These are phyloP conservation scores for Chalciporus sphaerocephalus DNA, from an alignment of 768 basidiomycete genomes.

Conservation along the genomic window DNA sequence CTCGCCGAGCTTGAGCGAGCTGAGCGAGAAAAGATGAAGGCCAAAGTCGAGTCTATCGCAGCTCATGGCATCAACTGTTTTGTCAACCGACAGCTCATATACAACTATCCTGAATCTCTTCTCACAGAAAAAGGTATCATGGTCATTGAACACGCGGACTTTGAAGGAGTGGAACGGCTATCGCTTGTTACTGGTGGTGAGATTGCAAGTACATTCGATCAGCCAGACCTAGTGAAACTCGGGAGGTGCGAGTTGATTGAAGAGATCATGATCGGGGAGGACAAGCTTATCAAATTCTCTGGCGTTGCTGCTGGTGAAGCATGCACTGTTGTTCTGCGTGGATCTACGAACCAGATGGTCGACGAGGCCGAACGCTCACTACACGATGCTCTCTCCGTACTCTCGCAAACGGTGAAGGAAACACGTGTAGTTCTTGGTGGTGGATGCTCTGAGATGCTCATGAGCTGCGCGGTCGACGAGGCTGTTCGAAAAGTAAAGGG, in stretches of 20 bases:
- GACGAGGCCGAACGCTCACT: slow-evolving; percentile 98
- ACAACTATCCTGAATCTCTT: slow-evolving; percentile 97
- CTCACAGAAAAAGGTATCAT: slow-evolving; percentile 94
- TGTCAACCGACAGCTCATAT: slow-evolving; percentile 96
- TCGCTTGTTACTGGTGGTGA: slow-evolving; percentile 97
- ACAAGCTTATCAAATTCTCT: slow-evolving; percentile 99
- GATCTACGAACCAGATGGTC: slow-evolving; percentile 97
- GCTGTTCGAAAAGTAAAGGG: slow-evolving; percentile 79
- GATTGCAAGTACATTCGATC: slow-evolving; percentile 92
- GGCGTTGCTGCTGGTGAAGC: slow-evolving; percentile 97
- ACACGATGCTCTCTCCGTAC: slow-evolving; percentile 94
- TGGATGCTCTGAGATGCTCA: slow-evolving; percentile 97
- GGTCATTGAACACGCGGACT: slow-evolving; percentile 97
- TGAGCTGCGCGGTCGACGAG: slow-evolving; percentile 93
- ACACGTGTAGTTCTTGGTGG: slow-evolving; percentile 92
- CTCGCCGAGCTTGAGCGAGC: slow-evolving; percentile 97
- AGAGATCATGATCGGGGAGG: slow-evolving; percentile 99
- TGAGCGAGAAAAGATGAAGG: slow-evolving; percentile 98
- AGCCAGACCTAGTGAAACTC: slow-evolving; percentile 87
- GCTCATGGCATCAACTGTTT: slow-evolving; percentile 95
- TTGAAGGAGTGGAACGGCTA: slow-evolving; percentile 95
- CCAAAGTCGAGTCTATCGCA: slow-evolving; percentile 92
- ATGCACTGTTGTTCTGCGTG: slow-evolving; percentile 95
- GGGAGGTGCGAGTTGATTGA: slow-evolving; percentile 93
- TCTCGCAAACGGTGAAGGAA: slow-evolving; percentile 97